Base-by-base conservation (phyloP, 441 rosid species). In the Brassica hybrid region DNA sequence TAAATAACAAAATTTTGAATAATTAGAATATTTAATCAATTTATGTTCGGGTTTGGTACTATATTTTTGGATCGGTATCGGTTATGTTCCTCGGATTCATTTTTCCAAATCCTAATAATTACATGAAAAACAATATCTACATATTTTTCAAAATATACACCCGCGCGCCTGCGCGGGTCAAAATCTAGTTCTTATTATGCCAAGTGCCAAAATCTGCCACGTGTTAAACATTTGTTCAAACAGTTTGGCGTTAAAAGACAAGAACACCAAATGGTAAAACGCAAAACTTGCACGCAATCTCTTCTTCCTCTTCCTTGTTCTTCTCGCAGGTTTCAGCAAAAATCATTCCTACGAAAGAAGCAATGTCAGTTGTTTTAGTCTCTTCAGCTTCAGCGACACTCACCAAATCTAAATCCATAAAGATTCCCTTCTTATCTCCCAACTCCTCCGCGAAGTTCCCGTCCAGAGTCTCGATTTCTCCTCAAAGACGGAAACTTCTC, bases 291-390 rank as follows among this genome's bases (percentile, higher is more conserved):
- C 59, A 54, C 59, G 59, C 59, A 54, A 54, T 7, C 59, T 45
- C 52, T 45, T 45, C 52, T n/a, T 45, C 52, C 12, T 36, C 7
- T 6, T 41, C 48, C 52, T 45, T 45, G 1, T 45, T 13, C 52
- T 54, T 54, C 59, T 54, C 59, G 17, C 58, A 16, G 9, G 9
- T 21, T 52, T 16, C 59, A 16, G 19, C 8, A 54, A 54, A 18
- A 54, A 54, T 16, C 21, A 54, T 45, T 45, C 52, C 14, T 4
- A 45, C 50, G 52, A 16, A 7, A 16, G 21, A 54, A 54, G 19
- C 19, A 59, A 79, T 79, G 82, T 75, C 79, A 70, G 79, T 79
- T 0, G 79, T 79, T 23, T 74, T 79, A 74, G 63, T 75, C 57
- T 74, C 79, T 79, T 79, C 79, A 3, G 14, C 23, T 58, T 74